phyloP scores from a whole-genome alignment of 768 basidiomycete genomes.

The Auricularia heimuer region DNA sequence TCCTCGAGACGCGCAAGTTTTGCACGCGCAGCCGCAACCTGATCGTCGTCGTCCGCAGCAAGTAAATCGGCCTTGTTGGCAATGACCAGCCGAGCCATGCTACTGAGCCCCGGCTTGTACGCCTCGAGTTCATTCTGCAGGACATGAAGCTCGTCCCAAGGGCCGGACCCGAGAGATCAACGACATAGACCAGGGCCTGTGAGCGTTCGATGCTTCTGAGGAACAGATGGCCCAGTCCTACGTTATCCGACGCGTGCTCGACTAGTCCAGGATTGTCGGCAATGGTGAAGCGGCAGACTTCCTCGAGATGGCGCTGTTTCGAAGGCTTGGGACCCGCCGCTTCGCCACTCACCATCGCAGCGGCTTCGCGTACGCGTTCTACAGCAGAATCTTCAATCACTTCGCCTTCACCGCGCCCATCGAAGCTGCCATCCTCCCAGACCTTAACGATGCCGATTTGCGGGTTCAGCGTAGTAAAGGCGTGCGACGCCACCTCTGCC shows the following conservation, averaged over 20 bases:
- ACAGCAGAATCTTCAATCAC: constrained; percentile 14
- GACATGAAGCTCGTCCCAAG: constrained; percentile 66
- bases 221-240: constrained; percentile 91
- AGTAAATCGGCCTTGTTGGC: constrained; percentile 94
- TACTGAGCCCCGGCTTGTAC: constrained; percentile 69
- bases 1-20: constrained; percentile 50
- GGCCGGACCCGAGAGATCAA: constrained; percentile 66
- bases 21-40: constrained; percentile 40
- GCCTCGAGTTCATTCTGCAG: constrained; percentile 77
- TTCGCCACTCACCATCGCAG: constrained; percentile 8
- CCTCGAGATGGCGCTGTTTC: constrained; percentile 34
- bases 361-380: constrained; percentile 8
- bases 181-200: constrained; percentile 81
- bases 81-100: constrained; percentile 68
- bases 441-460: constrained; percentile 86
- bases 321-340: constrained; percentile 3
- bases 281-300: constrained; percentile 84
- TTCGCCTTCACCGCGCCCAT: constrained; percentile 38
- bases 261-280: constrained; percentile 96
- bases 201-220: constrained; percentile 89
- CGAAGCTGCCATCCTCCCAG: constrained; percentile 63
- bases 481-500: constrained; percentile 80
- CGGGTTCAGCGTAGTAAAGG: constrained; percentile 93
- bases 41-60: constrained; percentile 30
- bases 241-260: constrained; percentile 71